Evolutionary conservation across 768 basidiomycete species (phyloP).

Genomic region (Neoboletus magnificus): DNA sequence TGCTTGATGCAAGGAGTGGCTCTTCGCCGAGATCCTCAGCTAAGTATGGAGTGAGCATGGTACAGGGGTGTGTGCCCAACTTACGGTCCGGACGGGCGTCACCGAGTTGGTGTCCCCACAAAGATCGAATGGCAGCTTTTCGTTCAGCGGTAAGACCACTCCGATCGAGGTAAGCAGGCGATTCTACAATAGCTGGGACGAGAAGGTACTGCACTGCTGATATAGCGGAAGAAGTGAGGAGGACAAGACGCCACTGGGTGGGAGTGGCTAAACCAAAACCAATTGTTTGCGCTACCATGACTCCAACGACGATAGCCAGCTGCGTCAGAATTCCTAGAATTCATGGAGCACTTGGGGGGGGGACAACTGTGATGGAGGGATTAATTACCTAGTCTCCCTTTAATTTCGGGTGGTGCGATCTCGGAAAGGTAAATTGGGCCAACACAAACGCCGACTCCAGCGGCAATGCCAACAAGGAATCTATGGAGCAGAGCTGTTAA

Average conservation of each 20-base stretch:
- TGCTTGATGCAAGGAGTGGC: conserved; percentile 21
- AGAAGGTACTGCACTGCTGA: conserved; percentile 55
- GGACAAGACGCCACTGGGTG: conserved; percentile 64
- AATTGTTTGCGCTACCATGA: conserved; percentile 80
- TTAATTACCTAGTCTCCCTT: conserved; percentile 66
- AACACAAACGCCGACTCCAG: conserved; percentile 74
- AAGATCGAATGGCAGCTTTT: conserved; percentile 38
- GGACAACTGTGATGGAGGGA: conserved; percentile 11
- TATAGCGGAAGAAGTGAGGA: conserved; percentile 57
- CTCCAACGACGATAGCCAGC: conserved; percentile 78
- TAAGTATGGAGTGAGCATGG: conserved; percentile 7
- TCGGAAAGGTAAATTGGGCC: conserved; percentile 84
- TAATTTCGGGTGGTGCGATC: conserved; percentile 74
- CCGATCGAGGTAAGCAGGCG: conserved; percentile 62
- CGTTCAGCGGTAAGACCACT: conserved; percentile 50
- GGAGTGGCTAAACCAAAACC: conserved; percentile 72
- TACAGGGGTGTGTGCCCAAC: conserved; percentile 3
- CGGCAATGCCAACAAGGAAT: conserved; percentile 63
- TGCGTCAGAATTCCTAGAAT: conserved; percentile 73
- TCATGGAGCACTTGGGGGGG: not conserved
- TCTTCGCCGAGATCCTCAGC: conserved; percentile 28
- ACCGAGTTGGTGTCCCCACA: conserved; percentile 51
- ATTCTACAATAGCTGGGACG: conserved; percentile 59
- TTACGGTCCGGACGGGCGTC: conserved; percentile 25
- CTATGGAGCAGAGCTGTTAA: conserved; percentile 31